Base-by-base conservation (phyloP, 2,329 filamentous ascomycete genomes). In the Colletotrichum sansevieriae region DNA sequence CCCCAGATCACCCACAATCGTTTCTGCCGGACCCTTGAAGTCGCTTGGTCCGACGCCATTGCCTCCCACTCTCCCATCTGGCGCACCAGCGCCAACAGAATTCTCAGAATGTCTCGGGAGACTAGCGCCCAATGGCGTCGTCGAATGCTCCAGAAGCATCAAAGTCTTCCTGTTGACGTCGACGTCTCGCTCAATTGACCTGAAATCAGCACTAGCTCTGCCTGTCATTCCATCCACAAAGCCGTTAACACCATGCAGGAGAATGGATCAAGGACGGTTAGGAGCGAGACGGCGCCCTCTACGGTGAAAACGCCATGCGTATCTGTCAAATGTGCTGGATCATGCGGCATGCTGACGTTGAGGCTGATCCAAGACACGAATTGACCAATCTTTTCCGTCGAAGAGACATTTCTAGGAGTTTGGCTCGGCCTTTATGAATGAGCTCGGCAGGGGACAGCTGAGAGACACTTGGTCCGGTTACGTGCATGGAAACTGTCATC, bases 161-260 rank as follows among this genome's bases (percentile, higher is more conserved):
- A 37, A 39, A 18, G 20, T 10, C 20, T 15, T 11, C 25, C 13
- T 10, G 11, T 41, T 33, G 15, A 43, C 18, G 29, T 37, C 25
- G 46, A 6, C 3, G 11, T 43, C 33, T 68, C 65, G 54, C 65
- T 68, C 46, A 2, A 2, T 41, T 39, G 61, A 25, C 41, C 55
- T 61, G 47, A 54, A 55, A 55, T 43, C 35, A 65, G 65, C 47
- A 65, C 65, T 65, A 65, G 55, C 62, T 65, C 33, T 43, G 8
- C 15, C 18, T 12, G 33, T 56, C 15, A 37, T 4, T 25, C 46
- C 18, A 49, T 29, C n/a, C 47, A 55, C n/a, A 18, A 55, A 11
- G 20, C 41, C 55, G 55, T 65, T 55, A n/a, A 54, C 4, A 29
- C 25, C 41, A 65, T 68, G 62, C 55, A 35, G 47, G 46, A 41